Evolutionary conservation across 2,329 filamentous ascomycete species (phyloP).

Genomic region (Curvularia sp.): DNA sequence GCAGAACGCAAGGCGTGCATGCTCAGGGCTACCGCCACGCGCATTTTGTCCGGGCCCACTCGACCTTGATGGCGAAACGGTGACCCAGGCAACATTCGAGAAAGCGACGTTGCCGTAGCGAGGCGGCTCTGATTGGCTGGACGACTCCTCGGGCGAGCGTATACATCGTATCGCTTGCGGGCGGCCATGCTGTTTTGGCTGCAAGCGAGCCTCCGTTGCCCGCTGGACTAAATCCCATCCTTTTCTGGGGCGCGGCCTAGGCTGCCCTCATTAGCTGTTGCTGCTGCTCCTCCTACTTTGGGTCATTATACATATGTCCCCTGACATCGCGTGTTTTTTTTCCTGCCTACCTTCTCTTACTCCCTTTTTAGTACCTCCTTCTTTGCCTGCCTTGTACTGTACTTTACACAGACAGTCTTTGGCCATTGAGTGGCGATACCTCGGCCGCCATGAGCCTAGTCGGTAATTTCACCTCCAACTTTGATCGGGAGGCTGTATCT

Average conservation of each 20-base stretch:
- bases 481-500: constrained; percentile 49
- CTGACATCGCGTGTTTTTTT: constrained; percentile 10
- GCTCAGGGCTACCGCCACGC: not conserved
- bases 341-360: constrained; percentile 13
- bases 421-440: constrained; percentile 17
- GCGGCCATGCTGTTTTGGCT: not conserved
- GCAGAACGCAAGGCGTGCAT: not conserved
- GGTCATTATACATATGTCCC: constrained; percentile 24
- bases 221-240: constrained; percentile 26
- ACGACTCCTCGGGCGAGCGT: not conserved
- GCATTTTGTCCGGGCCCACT: not conserved
- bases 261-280: constrained; percentile 23
- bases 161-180: constrained; percentile 9
- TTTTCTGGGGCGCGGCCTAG: constrained; percentile 21
- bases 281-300: constrained; percentile 22
- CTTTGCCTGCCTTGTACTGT: not conserved
- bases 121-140: constrained; percentile 3
- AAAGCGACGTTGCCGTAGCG: not conserved
- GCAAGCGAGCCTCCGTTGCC: constrained; percentile 28
- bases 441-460: constrained; percentile 46
- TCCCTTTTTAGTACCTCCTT: constrained; percentile 23
- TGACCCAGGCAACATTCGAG: not conserved
- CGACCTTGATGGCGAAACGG: not conserved
- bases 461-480: constrained; percentile 52
- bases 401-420: constrained; percentile 2